Conservation (phyloP, 345 rosid species). For the Bruguiera sexangula region DNA sequence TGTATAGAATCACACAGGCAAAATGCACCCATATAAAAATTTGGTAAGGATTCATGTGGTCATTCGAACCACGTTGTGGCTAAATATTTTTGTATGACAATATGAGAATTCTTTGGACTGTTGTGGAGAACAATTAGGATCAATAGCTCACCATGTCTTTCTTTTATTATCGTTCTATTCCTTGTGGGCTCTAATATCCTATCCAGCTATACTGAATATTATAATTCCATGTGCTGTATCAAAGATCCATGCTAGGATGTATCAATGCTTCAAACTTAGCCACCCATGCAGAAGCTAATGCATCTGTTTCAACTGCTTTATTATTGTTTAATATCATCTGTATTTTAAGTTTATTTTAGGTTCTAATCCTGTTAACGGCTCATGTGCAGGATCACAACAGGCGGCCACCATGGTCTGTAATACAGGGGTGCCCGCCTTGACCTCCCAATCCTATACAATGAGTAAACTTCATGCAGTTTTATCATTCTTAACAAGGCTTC, state of each 20-base stretch:
- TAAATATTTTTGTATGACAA: not conserved
- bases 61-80: too few species aligned
- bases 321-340: too few species aligned
- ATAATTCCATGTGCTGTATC: not conserved
- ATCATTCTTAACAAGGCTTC: not conserved
- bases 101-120: not conserved
- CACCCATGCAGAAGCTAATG: not conserved
- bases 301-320: not conserved
- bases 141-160: not conserved
- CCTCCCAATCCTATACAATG: slow-evolving; percentile 30
- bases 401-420: slow-evolving; percentile 78
- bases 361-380: slow-evolving; percentile 10
- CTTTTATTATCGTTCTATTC: not conserved
- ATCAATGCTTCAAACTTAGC: not conserved
- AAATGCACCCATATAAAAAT: too few species aligned
- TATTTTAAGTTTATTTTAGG: not conserved
- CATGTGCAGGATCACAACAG: slow-evolving; percentile 57
- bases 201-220: not conserved
- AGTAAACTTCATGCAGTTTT: not conserved
- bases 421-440: slow-evolving; percentile 54
- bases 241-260: not conserved
- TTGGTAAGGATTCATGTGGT: too few species aligned
- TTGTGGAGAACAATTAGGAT: not conserved
- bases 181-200: not conserved
- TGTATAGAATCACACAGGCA: too few species aligned